Conservation (phyloP, 169 alveolate genomes). For the Plasmodium gonderi region DNA sequence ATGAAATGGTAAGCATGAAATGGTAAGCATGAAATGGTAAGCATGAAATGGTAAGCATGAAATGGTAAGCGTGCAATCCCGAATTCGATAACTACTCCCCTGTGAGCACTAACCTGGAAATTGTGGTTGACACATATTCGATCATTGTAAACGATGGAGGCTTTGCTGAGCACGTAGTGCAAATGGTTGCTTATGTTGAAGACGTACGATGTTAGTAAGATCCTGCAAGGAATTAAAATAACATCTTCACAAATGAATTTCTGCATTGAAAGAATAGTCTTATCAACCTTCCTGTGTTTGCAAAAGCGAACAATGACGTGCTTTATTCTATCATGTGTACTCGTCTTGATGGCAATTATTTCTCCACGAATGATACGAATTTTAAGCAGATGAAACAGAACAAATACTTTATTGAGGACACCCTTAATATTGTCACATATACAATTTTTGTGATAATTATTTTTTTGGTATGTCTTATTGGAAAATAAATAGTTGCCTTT, state of each 20-base stretch:
- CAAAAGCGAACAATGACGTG: conserved; percentile 32
- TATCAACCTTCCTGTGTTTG: conserved; percentile 26
- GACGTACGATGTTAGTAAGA: conserved; percentile 15
- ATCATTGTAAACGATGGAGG: conserved; percentile 49
- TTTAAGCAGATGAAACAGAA: conserved; percentile 40
- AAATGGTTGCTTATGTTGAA: conserved; percentile 51
- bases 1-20: too few species aligned
- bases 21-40: too few species aligned
- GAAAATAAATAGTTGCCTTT: conserved; percentile 39
- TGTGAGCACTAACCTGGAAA: conserved; percentile 20
- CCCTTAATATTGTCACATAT: conserved; percentile 20
- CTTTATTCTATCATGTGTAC: conserved; percentile 9
- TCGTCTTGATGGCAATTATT: conserved; percentile 45
- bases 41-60: too few species aligned
- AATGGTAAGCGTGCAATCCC: background rate
- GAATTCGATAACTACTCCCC: background rate
- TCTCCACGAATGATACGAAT: conserved; percentile 53
- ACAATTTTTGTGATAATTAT: conserved; percentile 25
- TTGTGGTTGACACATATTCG: conserved; percentile 54
- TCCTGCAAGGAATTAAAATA: conserved; percentile 35
- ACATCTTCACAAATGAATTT: background rate
- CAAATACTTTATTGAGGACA: conserved; percentile 30
- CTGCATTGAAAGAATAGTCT: background rate
- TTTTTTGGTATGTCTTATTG: background rate
- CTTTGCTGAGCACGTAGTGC: conserved; percentile 39